Base-by-base conservation (phyloP, 495 filamentous ascomycete species). In the Aspergillus mulundensis region DNA sequence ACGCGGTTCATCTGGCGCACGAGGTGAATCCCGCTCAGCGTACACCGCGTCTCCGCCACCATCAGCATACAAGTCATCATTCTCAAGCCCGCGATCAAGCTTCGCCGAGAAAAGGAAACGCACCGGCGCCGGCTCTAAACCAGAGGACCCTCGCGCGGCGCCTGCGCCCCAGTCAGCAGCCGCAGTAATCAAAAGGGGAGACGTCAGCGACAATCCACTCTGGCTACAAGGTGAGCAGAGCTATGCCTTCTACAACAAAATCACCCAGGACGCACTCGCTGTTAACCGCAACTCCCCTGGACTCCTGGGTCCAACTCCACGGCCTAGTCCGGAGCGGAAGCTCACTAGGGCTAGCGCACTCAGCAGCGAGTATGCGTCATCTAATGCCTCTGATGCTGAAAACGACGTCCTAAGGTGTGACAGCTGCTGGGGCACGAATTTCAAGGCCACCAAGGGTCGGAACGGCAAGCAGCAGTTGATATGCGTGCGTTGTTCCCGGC, bases 241-340 rank as follows among this genome's bases (percentile, higher is more conserved):
- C 67, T 76, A 79, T 47, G 72, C 75, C 7, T 83, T 75, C 59
- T 83, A 80, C 73, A 78, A 76, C 43, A 74, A 75, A 30, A 73
- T 75, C 47, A 67, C 71, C 15, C 76, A 77, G 46, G 71, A 77
- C 53, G 76, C 76, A 7, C 41, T 77, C 34, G 75, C 76, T 1
- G 67, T 66, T 18, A 64, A 59, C 11, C 67, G 69, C 16, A 57
- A 66, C 6, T 45, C 58, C 0, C 65, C 67, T 12, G 56, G 65
- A 3, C 60, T 71, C 0, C 61, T 74, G 3, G 62, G 62, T 24
- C 69, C 72, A 0, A 63, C 67, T 50, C 19, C 11, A 19, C 15
- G 48, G 11, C 58, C 65, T 16, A 61, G 61, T 6, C 48, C 53
- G 5, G 67, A 73, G 19, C 66, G 70, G 41, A 72, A 70, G 24